These are phyloP conservation scores for Geotrichum phurueaensis DNA, from an alignment of 1,139 yeast species.

Conservation along the genomic window DNA sequence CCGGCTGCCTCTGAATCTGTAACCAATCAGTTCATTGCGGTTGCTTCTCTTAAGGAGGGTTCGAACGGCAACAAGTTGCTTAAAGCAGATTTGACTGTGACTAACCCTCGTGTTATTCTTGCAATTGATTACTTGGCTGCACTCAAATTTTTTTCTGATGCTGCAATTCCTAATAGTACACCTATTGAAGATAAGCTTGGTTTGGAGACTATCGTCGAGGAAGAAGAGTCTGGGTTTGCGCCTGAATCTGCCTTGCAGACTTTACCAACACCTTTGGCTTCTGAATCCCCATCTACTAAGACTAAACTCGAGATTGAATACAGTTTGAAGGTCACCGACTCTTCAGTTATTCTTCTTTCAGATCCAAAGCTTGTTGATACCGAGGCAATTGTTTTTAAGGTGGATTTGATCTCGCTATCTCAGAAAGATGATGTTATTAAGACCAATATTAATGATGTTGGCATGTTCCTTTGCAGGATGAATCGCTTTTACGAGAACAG, in stretches of 20 bases:
- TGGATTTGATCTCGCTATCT: conserved; percentile 70
- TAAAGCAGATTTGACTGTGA: conserved; percentile 58
- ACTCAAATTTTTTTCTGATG: conserved; percentile 54
- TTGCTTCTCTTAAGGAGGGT: conserved; percentile 28
- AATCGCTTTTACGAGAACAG: conserved; percentile 52
- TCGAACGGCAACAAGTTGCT: conserved; percentile 33
- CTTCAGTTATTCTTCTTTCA: conserved; percentile 73
- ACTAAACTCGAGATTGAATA: conserved; percentile 38
- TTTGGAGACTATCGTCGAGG: conserved; percentile 8
- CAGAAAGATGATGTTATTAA: conserved; percentile 59
- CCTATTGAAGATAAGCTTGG: conserved; percentile 18
- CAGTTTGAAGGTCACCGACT: conserved; percentile 65
- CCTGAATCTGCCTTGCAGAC: not conserved
- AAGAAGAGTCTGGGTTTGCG: conserved; percentile 19
- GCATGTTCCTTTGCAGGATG: conserved; percentile 82
- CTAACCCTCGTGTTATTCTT: conserved; percentile 70
- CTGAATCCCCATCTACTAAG: not conserved
- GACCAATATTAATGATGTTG: conserved; percentile 68
- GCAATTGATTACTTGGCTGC: conserved; percentile 84
- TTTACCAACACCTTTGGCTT: conserved; percentile 1
- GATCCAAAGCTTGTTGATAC: conserved; percentile 64
- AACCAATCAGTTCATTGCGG: conserved; percentile 65
- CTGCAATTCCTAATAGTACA: conserved; percentile 34
- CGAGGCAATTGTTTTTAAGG: conserved; percentile 84
- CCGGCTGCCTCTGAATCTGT: conserved; percentile 58